Base-by-base conservation (phyloP, 164 flowering plant species). In the Sedum album region DNA sequence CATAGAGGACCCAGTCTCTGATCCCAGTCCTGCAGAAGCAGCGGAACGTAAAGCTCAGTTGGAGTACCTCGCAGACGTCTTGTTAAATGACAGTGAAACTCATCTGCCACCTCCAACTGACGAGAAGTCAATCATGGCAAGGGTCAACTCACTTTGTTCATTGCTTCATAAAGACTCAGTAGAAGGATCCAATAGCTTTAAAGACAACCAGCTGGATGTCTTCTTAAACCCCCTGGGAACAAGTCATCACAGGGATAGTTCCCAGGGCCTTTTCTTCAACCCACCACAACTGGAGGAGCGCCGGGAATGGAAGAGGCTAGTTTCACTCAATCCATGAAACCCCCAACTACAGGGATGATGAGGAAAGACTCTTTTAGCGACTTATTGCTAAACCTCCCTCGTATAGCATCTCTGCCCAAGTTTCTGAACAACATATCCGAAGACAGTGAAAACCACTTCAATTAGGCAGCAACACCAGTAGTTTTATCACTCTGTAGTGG, bases 81-180 rank as follows among this genome's bases (percentile, higher is more conserved):
- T 89, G 68, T 82, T 91, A 6, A 78, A 87, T 42, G 96, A 91
- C 71, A 66, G 83, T 21, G 96, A 89, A 10, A 36, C 48, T 39
- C 60, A 83, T 39, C 33, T 83, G 30, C 78, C 84, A 10, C 84
- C 91, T 38, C 78, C 84, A 8, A 84, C 91, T 41, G 94, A 90
- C 62, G 96, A 89, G 78, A 76, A 85, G 44, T 81, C 83, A 6
- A 82, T 91, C 53, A 86, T 91, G 92, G 75, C 90, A 41, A 85
- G 93, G 73, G 96, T 91, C 71, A 84, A 89, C 68, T 91, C 97
- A 55, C 90, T 91, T 30, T 89, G 89, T 71, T 85, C 88, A 74
- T 86, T 91, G 51, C 72, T 91, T 67, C 93, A 91, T 76, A 87
- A 81, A 51, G 92, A 86, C 65, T 53, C 81, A 2, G 44, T 73